Conservation (phyloP, 495 filamentous ascomycete genomes). For the Aspergillus egyptiacus region DNA sequence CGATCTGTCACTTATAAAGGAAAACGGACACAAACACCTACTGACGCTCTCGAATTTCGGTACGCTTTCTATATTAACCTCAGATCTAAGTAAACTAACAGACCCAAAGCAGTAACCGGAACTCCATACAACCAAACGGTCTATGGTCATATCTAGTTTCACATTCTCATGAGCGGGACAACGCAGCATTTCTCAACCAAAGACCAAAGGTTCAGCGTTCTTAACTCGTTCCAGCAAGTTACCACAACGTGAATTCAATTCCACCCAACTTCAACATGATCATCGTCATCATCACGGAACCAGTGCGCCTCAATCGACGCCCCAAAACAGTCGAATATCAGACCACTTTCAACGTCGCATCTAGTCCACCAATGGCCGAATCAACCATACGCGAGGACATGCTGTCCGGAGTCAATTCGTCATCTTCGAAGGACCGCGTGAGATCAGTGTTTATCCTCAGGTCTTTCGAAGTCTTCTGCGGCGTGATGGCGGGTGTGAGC, state of each 20-base stretch:
- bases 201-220: slow-evolving; percentile 1
- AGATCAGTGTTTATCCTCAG: slow-evolving; percentile 43
- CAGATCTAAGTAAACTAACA: no score
- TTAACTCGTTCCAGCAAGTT: slow-evolving; percentile 9
- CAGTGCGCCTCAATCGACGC: slow-evolving; percentile 32
- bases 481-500: slow-evolving; percentile 24
- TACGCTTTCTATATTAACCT: no score
- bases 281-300: background rate
- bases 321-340: slow-evolving; percentile 41
- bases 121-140: slow-evolving; percentile 1
- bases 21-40: no score
- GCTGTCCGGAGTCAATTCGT: slow-evolving; percentile 59
- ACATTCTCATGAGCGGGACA: background rate
- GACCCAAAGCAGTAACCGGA: background rate
- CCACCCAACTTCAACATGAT: background rate
- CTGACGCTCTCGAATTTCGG: no score
- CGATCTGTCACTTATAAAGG: no score
- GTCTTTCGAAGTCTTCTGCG: slow-evolving; percentile 36
- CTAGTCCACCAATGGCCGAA: slow-evolving; percentile 42
- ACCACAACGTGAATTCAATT: background rate
- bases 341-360: slow-evolving; percentile 36
- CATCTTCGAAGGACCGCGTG: slow-evolving; percentile 34
- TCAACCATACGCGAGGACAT: slow-evolving; percentile 62
- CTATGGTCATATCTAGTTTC: slow-evolving; percentile 4
- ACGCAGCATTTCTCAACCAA: background rate